phyloP scores from a whole-genome alignment of 805 yeast genomes.

The Ogataea philodendri region DNA sequence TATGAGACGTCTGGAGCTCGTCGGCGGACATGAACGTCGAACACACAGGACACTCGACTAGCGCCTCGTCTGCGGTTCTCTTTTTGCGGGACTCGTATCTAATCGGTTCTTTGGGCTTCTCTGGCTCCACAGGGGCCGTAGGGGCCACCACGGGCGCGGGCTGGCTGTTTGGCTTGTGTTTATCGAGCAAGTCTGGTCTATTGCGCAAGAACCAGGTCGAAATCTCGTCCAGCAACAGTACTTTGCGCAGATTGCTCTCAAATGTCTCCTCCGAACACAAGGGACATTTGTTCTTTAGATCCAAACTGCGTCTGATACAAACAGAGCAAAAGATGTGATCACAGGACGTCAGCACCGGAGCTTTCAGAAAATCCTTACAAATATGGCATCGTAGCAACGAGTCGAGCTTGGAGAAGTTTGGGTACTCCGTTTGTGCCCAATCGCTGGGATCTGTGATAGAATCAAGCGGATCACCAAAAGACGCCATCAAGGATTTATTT shows the following conservation, averaged over 20 bases:
- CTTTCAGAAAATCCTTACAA: conserved; percentile 76
- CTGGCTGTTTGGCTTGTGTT: conserved; percentile 9
- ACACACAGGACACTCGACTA: conserved; percentile 72
- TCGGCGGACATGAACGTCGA: conserved; percentile 49
- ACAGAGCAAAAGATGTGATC: conserved; percentile 87
- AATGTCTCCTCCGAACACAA: conserved; percentile 68
- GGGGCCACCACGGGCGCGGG: conserved; percentile 9
- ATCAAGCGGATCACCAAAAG: conserved; percentile 22
- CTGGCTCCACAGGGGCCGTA: conserved; percentile 28
- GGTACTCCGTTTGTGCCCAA: conserved; percentile 55
- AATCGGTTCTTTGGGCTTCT: conserved; percentile 21
- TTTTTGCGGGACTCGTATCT: conserved; percentile 19
- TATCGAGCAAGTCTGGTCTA: conserved; percentile 40
- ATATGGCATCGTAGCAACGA: conserved; percentile 77
- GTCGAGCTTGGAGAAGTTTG: conserved; percentile 61
- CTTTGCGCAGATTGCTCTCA: conserved; percentile 67
- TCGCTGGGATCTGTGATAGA: conserved; percentile 68
- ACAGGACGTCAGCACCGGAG: conserved; percentile 83
- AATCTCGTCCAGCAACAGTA: conserved; percentile 68
- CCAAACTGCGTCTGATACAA: conserved; percentile 73
- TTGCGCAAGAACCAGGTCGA: conserved; percentile 48
- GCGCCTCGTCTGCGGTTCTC: conserved; percentile 24
- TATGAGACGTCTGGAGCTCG: conserved; percentile 56
- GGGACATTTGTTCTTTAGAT: conserved; percentile 67
- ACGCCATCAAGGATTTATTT: conserved; percentile 11